Percentiles rank a stretch among this genome's conserved stretches.
Conservation (phyloP, 768 basidiomycete genomes). For the Termitomyces sp. region DNA sequence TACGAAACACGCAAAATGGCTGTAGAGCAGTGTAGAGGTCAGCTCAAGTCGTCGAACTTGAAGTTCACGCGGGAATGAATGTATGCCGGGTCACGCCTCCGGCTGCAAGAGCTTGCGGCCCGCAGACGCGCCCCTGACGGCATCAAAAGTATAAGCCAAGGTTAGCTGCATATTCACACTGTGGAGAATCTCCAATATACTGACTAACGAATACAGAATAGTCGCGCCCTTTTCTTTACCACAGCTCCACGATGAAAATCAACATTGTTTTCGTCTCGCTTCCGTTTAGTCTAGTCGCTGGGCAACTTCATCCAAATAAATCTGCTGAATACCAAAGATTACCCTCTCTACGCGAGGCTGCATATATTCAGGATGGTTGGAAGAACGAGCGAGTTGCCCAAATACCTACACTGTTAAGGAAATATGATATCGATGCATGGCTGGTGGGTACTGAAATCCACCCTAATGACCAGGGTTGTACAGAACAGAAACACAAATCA, state of each 20-base stretch:
- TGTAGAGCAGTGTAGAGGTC: neutral
- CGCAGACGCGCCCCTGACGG: too few species aligned
- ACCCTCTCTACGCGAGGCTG: slow-evolving; percentile 35
- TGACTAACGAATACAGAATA: neutral
- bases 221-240: neutral
- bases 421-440: slow-evolving; percentile 39
- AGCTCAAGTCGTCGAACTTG: too few species aligned
- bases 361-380: slow-evolving; percentile 35
- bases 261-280: neutral
- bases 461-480: slow-evolving; percentile 15
- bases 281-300: neutral
- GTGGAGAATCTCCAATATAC: neutral
- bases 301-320: slow-evolving; percentile 20
- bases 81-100: neutral
- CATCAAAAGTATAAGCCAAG: too few species aligned
- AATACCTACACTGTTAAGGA: slow-evolving; percentile 36
- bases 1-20: neutral
- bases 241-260: neutral
- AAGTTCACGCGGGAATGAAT: neutral
- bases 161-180: neutral
- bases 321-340: slow-evolving; percentile 31
- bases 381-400: slow-evolving; percentile 31
- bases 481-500: neutral
- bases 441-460: slow-evolving; percentile 12
- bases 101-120: neutral